These are phyloP conservation scores for Canariomyces notabilis DNA, from an alignment of 2,329 filamentous ascomycete species.

Conservation along the genomic window DNA sequence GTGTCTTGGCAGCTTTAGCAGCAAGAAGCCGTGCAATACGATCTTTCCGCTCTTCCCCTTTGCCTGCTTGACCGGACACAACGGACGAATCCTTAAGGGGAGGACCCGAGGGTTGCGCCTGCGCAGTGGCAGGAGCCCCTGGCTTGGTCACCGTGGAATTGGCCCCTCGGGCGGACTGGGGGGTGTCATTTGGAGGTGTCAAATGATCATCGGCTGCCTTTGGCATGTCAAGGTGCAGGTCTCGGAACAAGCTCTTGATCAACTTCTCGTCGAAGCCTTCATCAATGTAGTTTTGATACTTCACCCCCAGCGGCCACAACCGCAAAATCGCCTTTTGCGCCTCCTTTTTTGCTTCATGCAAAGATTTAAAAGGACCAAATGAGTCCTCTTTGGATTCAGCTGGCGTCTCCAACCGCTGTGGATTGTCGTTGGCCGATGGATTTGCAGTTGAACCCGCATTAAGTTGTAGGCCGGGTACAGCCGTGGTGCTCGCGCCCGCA, in stretches of 20 bases:
- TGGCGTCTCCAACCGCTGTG: not conserved
- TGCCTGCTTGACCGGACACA: conserved; percentile 25
- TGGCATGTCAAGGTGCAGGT: conserved; percentile 56
- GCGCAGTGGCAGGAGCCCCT: conserved; percentile 4
- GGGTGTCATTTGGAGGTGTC: not conserved
- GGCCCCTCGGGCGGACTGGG: not conserved
- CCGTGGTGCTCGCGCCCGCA: not conserved
- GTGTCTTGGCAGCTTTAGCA: conserved; percentile 58
- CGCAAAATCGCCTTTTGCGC: conserved; percentile 64
- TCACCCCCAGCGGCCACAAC: conserved; percentile 61
- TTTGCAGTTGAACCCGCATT: conserved; percentile 2
- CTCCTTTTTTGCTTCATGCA: conserved; percentile 46
- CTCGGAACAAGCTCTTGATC: conserved; percentile 60
- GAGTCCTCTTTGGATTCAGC: not conserved
- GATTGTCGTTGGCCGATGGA: not conserved
- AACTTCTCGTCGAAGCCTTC: conserved; percentile 65
- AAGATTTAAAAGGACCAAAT: conserved; percentile 25
- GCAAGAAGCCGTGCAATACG: conserved; percentile 71
- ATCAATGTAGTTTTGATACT: conserved; percentile 66
- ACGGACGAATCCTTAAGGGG: conserved; percentile 7
- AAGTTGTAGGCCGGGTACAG: conserved; percentile 11
- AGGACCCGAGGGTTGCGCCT: not conserved
- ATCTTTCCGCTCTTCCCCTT: conserved; percentile 64
- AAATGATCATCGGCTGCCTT: conserved; percentile 7
- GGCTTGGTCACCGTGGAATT: not conserved